These are phyloP conservation scores for Sphagnum contortum DNA, from an alignment of 225 moss, liverwort and hornwort genomes.

Conservation along the genomic window DNA sequence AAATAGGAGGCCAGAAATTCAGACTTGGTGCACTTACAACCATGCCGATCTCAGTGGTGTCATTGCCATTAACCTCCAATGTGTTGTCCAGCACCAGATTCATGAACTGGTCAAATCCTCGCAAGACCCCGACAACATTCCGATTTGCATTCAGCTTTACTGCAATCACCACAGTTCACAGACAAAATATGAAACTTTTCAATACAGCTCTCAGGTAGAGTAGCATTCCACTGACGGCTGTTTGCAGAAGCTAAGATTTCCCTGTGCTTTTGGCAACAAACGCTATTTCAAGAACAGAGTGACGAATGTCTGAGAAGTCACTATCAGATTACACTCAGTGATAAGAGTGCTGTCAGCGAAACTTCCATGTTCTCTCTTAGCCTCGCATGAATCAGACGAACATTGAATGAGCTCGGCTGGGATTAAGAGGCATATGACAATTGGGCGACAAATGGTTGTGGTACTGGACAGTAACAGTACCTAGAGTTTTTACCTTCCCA, in stretches of 20 bases:
- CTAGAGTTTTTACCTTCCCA: no score
- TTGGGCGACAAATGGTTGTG: no score
- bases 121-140: constrained; percentile 81
- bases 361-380: not conserved
- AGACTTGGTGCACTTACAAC: constrained; percentile 39
- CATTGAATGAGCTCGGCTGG: no score
- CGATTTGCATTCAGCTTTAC: constrained; percentile 97
- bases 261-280: no score
- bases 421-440: no score
- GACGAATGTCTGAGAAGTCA: not conserved
- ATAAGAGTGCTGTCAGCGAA: not conserved
- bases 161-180: constrained; percentile 12
- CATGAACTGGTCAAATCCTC: constrained; percentile 99
- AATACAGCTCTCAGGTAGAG: no score
- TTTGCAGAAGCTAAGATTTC: no score
- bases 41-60: constrained; percentile 93
- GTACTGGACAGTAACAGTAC: no score
- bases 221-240: no score
- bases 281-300: no score
- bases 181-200: no score
- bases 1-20: not conserved
- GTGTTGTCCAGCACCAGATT: constrained; percentile 98
- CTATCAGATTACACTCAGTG: not conserved
- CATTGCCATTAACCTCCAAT: constrained; percentile 83
- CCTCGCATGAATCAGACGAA: no score